Conservation (phyloP, 768 basidiomycete genomes). For the Pleurotus platypus region DNA sequence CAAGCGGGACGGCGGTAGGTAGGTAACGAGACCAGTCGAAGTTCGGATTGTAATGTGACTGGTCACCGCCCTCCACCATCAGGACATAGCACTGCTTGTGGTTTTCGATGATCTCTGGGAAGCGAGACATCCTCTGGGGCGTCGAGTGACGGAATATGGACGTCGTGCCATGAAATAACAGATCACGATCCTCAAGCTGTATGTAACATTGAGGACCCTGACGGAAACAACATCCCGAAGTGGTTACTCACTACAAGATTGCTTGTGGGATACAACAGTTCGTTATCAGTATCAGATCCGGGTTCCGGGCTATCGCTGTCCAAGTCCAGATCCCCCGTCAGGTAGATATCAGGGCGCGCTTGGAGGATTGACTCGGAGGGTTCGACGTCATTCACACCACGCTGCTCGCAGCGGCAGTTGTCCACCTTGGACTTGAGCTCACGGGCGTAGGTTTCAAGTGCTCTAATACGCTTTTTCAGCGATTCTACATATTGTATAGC, state of each 20-base stretch:
- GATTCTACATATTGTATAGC: slow-evolving; percentile 45
- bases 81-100: slow-evolving; percentile 37
- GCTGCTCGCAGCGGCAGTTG: slow-evolving; percentile 35
- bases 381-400: slow-evolving; percentile 19
- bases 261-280: slow-evolving; percentile 33
- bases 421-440: slow-evolving; percentile 40
- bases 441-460: slow-evolving; percentile 34
- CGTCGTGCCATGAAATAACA: slow-evolving; percentile 38
- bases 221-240: slow-evolving; percentile 8
- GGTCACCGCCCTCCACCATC: slow-evolving; percentile 35
- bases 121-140: slow-evolving; percentile 25
- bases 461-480: slow-evolving; percentile 35
- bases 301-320: slow-evolving; percentile 17
- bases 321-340: slow-evolving; percentile 17
- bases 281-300: slow-evolving; percentile 20
- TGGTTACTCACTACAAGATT: slow-evolving; percentile 28
- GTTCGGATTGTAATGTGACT: slow-evolving; percentile 36
- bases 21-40: slow-evolving; percentile 51
- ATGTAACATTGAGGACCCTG: not conserved
- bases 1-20: slow-evolving; percentile 36
- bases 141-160: slow-evolving; percentile 38
- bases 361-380: slow-evolving; percentile 23
- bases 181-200: slow-evolving; percentile 38
- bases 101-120: slow-evolving; percentile 34
- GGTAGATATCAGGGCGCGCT: slow-evolving; percentile 22